These are phyloP conservation scores for Petunia hybrid DNA, from an alignment of 305 asterid species.

Conservation along the genomic window DNA sequence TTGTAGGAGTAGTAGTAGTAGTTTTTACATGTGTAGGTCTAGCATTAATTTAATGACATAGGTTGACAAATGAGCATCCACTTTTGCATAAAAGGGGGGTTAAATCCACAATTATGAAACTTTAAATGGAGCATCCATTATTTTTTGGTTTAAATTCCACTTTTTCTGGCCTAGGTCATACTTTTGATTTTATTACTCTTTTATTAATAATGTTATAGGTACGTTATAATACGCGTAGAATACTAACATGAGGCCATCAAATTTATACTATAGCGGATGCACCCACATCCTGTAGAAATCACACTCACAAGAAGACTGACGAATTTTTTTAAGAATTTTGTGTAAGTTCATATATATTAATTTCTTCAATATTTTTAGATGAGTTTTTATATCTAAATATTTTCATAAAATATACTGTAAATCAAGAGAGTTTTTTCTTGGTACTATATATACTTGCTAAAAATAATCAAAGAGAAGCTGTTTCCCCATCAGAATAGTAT, in stretches of 20 bases:
- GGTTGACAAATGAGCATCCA: conserved; percentile 35
- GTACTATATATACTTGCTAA: too few relatives aligned
- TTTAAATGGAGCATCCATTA: conserved; percentile 27
- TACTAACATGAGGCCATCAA: conserved; percentile 33
- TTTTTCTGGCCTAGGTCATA: conserved; percentile 32
- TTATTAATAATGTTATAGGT: conserved; percentile 22
- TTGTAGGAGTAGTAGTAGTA: conserved; percentile 23
- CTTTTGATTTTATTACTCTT: conserved; percentile 32
- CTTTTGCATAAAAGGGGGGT: conserved; percentile 27
- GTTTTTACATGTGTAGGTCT: conserved; percentile 14
- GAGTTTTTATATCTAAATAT: too few relatives aligned
- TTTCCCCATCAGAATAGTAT: background rate
- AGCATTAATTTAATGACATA: conserved; percentile 36
- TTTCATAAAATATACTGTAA: too few relatives aligned
- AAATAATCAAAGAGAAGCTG: background rate
- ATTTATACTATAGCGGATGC: background rate
- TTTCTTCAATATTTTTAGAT: too few relatives aligned
- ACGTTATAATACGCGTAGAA: conserved; percentile 34
- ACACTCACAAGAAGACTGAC: too few relatives aligned
- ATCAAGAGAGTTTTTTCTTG: too few relatives aligned
- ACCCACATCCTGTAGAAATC: too few relatives aligned
- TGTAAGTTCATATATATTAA: too few relatives aligned
- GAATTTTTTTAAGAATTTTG: too few relatives aligned
- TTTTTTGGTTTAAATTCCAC: conserved; percentile 15
- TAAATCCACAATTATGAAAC: background rate